Evolutionary conservation across 75 land plant genomes (phyloP), one percentile per base, ranked within the genome.

Genomic region (Isoetes taiwanensis): DNA sequence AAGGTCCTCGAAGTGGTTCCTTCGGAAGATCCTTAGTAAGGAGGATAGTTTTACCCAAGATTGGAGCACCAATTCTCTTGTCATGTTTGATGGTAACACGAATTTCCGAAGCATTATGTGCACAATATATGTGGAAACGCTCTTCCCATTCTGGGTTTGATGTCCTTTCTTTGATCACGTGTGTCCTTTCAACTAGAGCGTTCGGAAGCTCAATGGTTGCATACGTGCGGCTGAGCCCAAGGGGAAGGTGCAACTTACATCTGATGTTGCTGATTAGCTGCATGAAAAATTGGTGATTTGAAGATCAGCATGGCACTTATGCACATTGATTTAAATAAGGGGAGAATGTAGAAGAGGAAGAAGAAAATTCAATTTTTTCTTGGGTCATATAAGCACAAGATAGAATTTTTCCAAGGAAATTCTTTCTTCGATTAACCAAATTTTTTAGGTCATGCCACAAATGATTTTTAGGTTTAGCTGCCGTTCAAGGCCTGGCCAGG

Each of bases 171-270:
- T 2, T 0, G 1, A 34, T 12, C 17, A 56, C 21, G 14, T 35
- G 66, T 1, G 79, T 79, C 46, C 75, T 41, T 29, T 75, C 80
- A 9, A 79, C 82, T 50, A 43, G 65, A 1, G 69, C 41, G 32
- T 48, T 2, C 11, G 57, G 69, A 24, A 82, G 26, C 52, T 73
- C 65, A 50, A 82, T 76, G 2, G 74, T 67, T 32, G 71, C 82
- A 52, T 70, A 79, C 1, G 76, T 48, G 40, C 56, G 66, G 10
- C 71, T 50, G 0, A 39, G 11, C n/a, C 94, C 85, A 40, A 76
- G 75, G 23, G 90, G 85, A 4, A 86, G n/a, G 6, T 1, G 77
- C 73, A 6, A 78, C 56, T 33, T 76, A 43, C 26, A 78, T 80
- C 30, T 79, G n/a, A 79, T 64, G 3, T 68, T 70, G 63, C 67